A percentile compares a stretch with the other conserved stretches of the same genome.
Conservation (phyloP, 805 yeast genomes). For the Helenozyma rhizophorensis region DNA sequence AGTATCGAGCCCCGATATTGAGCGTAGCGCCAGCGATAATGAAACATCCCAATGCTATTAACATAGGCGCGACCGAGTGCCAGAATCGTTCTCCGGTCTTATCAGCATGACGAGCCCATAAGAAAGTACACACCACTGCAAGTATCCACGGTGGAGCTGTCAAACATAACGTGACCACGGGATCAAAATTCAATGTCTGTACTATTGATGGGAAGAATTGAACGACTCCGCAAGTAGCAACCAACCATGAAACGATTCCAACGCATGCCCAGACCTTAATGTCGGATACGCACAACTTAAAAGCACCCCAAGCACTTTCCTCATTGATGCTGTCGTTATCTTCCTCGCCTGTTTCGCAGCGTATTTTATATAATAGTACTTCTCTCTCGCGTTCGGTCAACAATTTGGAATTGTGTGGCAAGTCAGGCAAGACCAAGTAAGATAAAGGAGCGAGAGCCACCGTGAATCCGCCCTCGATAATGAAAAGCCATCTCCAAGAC, state of each 20-base stretch:
- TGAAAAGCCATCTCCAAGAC: conserved; percentile 53
- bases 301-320: conserved; percentile 34
- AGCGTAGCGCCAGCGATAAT: conserved; percentile 46
- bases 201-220: conserved; percentile 62
- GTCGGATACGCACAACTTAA: conserved; percentile 35
- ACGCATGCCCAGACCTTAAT: conserved; percentile 43
- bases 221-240: conserved; percentile 58
- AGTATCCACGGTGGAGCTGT: conserved; percentile 58
- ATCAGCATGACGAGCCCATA: conserved; percentile 55
- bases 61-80: conserved; percentile 43
- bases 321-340: conserved; percentile 33
- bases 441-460: conserved; percentile 42
- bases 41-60: conserved; percentile 41
- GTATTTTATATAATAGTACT: conserved; percentile 36
- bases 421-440: conserved; percentile 47
- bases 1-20: conserved; percentile 54
- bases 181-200: conserved; percentile 46
- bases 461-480: conserved; percentile 54
- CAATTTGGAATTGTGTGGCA: conserved; percentile 49
- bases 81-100: conserved; percentile 52
- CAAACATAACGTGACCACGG: conserved; percentile 48
- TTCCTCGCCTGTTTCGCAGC: conserved; percentile 36
- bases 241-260: conserved; percentile 42
- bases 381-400: conserved; percentile 44
- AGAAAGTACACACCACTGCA: conserved; percentile 46